Evolutionary conservation across 768 basidiomycete genomes (phyloP), one percentile per base, ranked within the genome.

Genomic region (Kwoniella heveanensis): DNA sequence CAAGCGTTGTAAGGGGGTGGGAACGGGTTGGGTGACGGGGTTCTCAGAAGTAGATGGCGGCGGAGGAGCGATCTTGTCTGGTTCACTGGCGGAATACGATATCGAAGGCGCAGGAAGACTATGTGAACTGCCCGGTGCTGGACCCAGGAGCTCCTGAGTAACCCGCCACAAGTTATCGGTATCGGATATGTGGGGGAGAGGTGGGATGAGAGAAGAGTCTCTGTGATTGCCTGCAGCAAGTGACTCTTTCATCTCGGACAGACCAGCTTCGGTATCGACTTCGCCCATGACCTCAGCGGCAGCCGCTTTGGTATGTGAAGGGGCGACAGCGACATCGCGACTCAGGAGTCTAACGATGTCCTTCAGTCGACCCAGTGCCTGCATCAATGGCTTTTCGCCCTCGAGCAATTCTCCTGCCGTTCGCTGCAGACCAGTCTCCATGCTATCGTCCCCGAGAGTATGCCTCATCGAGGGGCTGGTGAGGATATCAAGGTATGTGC

Each of bases 391-490:
- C 37, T 70, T 79, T 62, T 81, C 80, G 25, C 78, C 76, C 53
- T 81, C 79, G 24, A 81, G 66, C 39, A 81, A 57, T 51, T 81
- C 79, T 8, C 73, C 74, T 1, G 79, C 77, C 15, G 80, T 80
- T 17, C 75, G 57, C 57, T 78, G 76, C 17, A 81, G 54, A 9
- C 77, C 78, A 48, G 68, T 73, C 62, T 81, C 80, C 54, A 77
- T 71, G 57, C 66, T 68, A 26, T 77, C 79, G 27, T 76, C 67
- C 5, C 76, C 80, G 24, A 81, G 69, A 1, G 80, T 75, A 60
- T 81, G 74, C 24, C 77, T 52, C 65, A 80, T 74, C 6, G 79
- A 72, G 0, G 77, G 73, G 25, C 72, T 77, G 10, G 66, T 61
- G 36, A 78, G 70, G 48, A 80, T 71, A 27, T 80, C 80, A 59